phyloP scores from a whole-genome alignment of 148 eudicot species.

The Rhododendron mucronatum region DNA sequence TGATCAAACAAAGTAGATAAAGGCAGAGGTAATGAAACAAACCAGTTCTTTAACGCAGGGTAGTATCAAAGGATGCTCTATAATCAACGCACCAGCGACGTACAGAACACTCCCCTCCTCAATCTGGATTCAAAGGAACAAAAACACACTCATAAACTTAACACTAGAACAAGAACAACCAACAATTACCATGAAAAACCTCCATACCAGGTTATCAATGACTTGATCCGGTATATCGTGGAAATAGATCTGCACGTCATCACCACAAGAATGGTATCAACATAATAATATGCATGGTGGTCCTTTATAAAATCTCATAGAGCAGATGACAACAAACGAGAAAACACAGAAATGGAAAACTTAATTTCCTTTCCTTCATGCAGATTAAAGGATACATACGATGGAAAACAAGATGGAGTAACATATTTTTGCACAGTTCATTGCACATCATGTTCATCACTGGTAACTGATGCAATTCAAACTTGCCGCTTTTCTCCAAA shows the following conservation, averaged over 20 bases:
- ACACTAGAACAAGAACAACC: background rate
- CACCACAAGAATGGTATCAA: background rate
- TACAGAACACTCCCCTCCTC: conserved; percentile 73
- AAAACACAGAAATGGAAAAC: background rate
- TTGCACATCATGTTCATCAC: no score
- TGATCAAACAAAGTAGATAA: background rate
- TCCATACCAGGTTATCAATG: conserved; percentile 66
- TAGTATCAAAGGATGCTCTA: conserved; percentile 81
- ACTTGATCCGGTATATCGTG: conserved; percentile 68
- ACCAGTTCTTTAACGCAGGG: conserved; percentile 87
- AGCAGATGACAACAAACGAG: background rate
- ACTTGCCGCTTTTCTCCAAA: no score
- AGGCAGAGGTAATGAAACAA: conserved; percentile 18
- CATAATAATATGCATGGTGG: background rate
- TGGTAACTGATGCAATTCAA: no score
- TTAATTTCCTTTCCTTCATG: background rate
- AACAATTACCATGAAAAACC: conserved; percentile 1
- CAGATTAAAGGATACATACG: background rate
- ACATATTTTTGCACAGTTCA: no score
- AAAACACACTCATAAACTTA: background rate
- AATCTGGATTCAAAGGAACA: conserved; percentile 38
- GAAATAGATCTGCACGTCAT: conserved; percentile 66
- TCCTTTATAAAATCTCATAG: background rate
- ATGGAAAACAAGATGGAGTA: no score
- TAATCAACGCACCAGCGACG: conserved; percentile 83